A percentile compares a stretch with the other conserved stretches of the same genome.
phyloP scores from a whole-genome alignment of 805 yeast species.

The Danielia oregonensis region DNA sequence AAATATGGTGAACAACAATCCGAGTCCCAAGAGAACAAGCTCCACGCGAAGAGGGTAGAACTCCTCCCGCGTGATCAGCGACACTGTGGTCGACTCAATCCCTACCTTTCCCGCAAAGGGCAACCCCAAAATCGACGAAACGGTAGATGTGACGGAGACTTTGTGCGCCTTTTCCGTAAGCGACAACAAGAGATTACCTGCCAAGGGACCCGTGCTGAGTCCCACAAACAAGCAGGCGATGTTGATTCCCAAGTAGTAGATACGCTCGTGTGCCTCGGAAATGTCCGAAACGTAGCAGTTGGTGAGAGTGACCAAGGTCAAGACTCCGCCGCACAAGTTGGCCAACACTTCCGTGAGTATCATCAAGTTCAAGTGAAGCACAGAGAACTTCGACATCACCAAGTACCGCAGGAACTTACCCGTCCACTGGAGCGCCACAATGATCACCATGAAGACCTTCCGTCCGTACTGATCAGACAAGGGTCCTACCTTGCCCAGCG shows the following conservation, averaged over 20 bases:
- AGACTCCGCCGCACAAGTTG: constrained; percentile 60
- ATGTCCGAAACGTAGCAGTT: constrained; percentile 76
- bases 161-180: background rate
- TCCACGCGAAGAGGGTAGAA: constrained; percentile 30
- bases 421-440: constrained; percentile 16
- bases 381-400: constrained; percentile 22
- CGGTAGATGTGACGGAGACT: background rate
- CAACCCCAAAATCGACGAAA: background rate
- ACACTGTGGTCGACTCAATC: too few species aligned
- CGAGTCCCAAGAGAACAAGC: constrained; percentile 29
- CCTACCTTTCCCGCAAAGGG: background rate
- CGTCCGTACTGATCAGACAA: constrained; percentile 37
- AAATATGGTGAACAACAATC: constrained; percentile 23
- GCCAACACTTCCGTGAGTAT: constrained; percentile 43
- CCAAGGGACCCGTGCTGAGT: constrained; percentile 60
- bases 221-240: constrained; percentile 60
- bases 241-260: constrained; percentile 54
- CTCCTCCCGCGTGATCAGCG: constrained; percentile 21
- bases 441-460: constrained; percentile 22
- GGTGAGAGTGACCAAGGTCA: constrained; percentile 52
- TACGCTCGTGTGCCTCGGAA: constrained; percentile 56
- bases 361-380: constrained; percentile 33
- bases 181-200: constrained; percentile 32
- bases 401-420: constrained; percentile 22
- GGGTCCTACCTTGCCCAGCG: constrained; percentile 51